Evolutionary conservation across 2,329 filamentous ascomycete species (phyloP).

Genomic region (Talaromyces sp.): DNA sequence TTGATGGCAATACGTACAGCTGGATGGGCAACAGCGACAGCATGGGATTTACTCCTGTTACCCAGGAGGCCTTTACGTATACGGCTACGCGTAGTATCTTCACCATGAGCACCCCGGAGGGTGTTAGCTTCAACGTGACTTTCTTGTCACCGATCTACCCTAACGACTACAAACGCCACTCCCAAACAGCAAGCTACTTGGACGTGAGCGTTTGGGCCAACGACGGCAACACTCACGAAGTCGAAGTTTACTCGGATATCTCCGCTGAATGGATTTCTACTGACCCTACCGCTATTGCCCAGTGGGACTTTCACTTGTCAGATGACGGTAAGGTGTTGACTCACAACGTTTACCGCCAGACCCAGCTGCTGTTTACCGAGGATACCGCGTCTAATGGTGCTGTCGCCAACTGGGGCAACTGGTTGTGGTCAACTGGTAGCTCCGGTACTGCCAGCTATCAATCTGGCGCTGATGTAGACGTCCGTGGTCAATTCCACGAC

Average conservation of each 20-base stretch:
- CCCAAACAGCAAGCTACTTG: constrained; percentile 67
- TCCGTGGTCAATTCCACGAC: constrained; percentile 42
- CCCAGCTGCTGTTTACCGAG: constrained; percentile 41
- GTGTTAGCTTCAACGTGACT: constrained; percentile 61
- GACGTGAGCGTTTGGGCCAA: constrained; percentile 56
- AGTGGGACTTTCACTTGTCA: constrained; percentile 56
- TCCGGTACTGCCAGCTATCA: constrained; percentile 38
- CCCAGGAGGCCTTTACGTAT: constrained; percentile 61
- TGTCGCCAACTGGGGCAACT: constrained; percentile 49
- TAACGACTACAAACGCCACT: constrained; percentile 61
- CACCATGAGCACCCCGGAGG: constrained; percentile 57
- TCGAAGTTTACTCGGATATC: constrained; percentile 69
- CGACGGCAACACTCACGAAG: constrained; percentile 58
- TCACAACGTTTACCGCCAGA: constrained; percentile 51
- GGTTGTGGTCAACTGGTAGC: constrained; percentile 48
- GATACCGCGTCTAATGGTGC: constrained; percentile 43
- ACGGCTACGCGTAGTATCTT: constrained; percentile 69
- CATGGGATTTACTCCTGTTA: constrained; percentile 29
- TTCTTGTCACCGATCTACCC: constrained; percentile 70
- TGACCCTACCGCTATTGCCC: constrained; percentile 48
- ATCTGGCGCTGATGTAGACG: constrained; percentile 42
- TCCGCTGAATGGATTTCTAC: constrained; percentile 66
- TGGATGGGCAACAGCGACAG: constrained; percentile 58
- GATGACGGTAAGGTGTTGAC: constrained; percentile 51
- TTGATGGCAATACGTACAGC: constrained; percentile 59